Base-by-base conservation (phyloP, 768 basidiomycete species). In the Leccinum boreale region DNA sequence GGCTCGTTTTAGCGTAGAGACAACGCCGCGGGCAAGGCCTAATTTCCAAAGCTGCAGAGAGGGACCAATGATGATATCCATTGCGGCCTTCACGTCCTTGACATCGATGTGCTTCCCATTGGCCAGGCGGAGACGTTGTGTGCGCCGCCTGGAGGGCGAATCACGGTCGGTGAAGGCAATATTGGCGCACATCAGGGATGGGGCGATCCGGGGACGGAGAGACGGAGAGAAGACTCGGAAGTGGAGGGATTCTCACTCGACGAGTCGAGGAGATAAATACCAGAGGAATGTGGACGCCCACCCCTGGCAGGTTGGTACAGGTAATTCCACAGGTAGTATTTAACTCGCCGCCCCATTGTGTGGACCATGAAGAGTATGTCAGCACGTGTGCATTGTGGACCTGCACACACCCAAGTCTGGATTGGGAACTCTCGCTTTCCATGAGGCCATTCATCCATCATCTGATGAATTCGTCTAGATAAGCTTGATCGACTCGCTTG, bases 11-110 rank as follows among this genome's bases (percentile, higher is more conserved):
- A 58, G 36, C 21, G 51, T 28, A 11, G 26, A 15, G 33, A 53
- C 36, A 23, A 56, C 35, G 39, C 48, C 52, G 28, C 62, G 58
- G 45, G 50, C 55, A 17, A 62, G 23, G 3, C 50, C 56, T 1
- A 59, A 51, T 15, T 59, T 73, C 61, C 62, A 71, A 10, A 69
- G 59, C 14, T 60, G 53, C 31, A 65, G 26, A 8, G 70, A 61
- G 19, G 71, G 62, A 10, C 62, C 65, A 17, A 71, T 55, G 26
- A 71, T 57, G 58, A 69, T 50, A 39, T 57, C 58, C 53, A 69
- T 47, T 24, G 58, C 47, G 8, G 60, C 36, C 36, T 60, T 67
- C n/a, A 58, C 60, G 21, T 61, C 58, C 58, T 58, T 59, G 44
- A 60, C 28, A 11, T 69, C 60, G 46, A 65, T 47, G 11, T 21